Percentiles rank a stretch among this genome's conserved stretches.
Conservation (phyloP, 2,329 filamentous ascomycete species). For the Alternaria solani region DNA sequence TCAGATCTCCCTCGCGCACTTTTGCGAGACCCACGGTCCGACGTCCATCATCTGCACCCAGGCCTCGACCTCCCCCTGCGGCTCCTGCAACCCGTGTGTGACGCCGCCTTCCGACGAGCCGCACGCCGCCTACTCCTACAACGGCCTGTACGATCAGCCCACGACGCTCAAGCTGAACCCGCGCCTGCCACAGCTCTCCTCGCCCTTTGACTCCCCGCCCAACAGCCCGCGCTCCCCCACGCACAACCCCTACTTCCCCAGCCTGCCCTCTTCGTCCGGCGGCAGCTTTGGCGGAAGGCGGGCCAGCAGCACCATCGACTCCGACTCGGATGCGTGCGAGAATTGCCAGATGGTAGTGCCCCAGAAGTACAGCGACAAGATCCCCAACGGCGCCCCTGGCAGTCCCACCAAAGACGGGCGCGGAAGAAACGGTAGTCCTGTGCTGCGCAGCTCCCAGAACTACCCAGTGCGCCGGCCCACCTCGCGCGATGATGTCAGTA, state of each 20-base stretch:
- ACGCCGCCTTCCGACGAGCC: constrained; percentile 52
- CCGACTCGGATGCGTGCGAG: constrained; percentile 63
- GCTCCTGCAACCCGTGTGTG: constrained; percentile 60
- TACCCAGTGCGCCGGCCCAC: constrained; percentile 59
- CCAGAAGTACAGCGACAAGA: constrained; percentile 61
- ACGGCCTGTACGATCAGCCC: constrained; percentile 46
- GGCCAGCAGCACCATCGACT: constrained; percentile 50
- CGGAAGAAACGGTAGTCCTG: constrained; percentile 61
- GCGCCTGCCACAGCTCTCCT: constrained; percentile 44
- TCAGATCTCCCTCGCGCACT: constrained; percentile 68
- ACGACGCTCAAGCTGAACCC: constrained; percentile 43
- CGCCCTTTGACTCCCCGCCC: constrained; percentile 53
- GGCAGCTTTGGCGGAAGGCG: constrained; percentile 43
- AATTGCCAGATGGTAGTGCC: constrained; percentile 66
- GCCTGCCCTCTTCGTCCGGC: constrained; percentile 41
- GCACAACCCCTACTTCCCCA: constrained; percentile 61
- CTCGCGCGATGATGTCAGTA: constrained; percentile 40
- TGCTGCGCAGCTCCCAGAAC: constrained; percentile 63
- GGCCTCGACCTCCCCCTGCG: constrained; percentile 63
- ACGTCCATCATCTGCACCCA: constrained; percentile 70
- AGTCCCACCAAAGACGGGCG: constrained; percentile 59
- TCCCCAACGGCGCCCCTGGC: constrained; percentile 62
- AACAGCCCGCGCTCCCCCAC: constrained; percentile 51
- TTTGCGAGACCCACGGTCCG: constrained; percentile 69
- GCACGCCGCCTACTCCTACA: constrained; percentile 42